Evolutionary conservation across 805 yeast species (phyloP).

Genomic region (Wickerhamomyces chaumierensis): DNA sequence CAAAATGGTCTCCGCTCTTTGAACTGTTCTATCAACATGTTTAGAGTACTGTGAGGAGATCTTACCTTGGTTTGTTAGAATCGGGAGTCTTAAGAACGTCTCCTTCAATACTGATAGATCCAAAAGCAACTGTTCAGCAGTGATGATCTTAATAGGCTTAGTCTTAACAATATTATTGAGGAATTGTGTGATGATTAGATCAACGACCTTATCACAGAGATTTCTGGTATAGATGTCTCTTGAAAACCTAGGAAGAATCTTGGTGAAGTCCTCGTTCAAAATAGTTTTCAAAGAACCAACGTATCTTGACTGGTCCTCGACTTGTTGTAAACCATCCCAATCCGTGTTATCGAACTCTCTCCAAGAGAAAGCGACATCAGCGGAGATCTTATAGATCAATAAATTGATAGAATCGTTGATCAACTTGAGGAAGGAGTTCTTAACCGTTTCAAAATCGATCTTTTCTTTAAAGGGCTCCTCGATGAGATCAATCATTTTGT

Average conservation of each 20-base stretch:
- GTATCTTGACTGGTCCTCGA: conserved; percentile 64
- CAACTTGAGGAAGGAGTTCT: conserved; percentile 42
- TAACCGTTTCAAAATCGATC: conserved; percentile 40
- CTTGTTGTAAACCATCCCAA: conserved; percentile 57
- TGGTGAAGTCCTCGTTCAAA: conserved; percentile 31
- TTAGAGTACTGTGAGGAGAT: conserved; percentile 24
- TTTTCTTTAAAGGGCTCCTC: conserved; percentile 30
- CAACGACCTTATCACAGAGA: conserved; percentile 68
- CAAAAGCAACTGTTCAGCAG: conserved; percentile 70
- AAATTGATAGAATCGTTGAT: conserved; percentile 47
- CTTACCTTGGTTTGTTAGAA: conserved; percentile 7
- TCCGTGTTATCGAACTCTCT: conserved; percentile 69
- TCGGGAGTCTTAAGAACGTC: conserved; percentile 25
- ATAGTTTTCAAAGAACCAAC: conserved; percentile 43
- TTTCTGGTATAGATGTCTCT: conserved; percentile 64
- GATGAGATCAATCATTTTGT: conserved; percentile 35
- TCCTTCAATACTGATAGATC: conserved; percentile 61
- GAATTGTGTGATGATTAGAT: conserved; percentile 44
- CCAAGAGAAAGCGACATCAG: conserved; percentile 64
- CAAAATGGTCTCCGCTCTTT: conserved; percentile 49
- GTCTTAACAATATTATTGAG: conserved; percentile 45
- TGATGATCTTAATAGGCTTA: conserved; percentile 57
- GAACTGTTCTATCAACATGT: conserved; percentile 30
- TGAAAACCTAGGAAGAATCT: conserved; percentile 46
- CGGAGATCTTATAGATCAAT: conserved; percentile 45